Evolutionary conservation across 1,139 yeast species (phyloP), one percentile per base, ranked within the genome.

Genomic region (Yamadazyma conglobata): DNA sequence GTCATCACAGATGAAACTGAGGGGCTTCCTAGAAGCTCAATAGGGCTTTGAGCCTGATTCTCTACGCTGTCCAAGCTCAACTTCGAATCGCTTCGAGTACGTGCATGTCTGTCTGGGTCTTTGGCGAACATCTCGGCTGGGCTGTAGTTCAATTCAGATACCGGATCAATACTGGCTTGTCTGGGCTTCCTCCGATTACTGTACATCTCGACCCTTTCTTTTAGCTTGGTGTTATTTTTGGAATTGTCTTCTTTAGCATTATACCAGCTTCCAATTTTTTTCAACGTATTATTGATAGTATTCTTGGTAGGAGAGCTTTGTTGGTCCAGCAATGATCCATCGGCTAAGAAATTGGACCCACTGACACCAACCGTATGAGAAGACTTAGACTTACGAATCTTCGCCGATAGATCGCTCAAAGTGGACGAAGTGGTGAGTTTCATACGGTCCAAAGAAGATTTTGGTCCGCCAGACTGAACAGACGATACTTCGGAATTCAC

Each of bases 231-330:
- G 7, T 27, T 32, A n/a, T n/a, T n/a, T n/a, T n/a, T n/a, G n/a
- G n/a, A n/a, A 12, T 30, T 32, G 5, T 30, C 34, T 10, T 33
- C 39, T 21, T 30, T 33, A 10, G 30, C 27, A 14, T 28, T 34
- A 44, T 81, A 81, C 87, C 89, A 79, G 39, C 73, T 78, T 2
- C 84, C 85, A n/a, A 82, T 56, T 44, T 75, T 79, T 37, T 68
- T 73, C 29, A 79, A 31, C 2, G 48, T 44, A 17, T 43, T 42
- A 12, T 42, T 40, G 10, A 44, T 15, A 7, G 35, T 22, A 17
- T 10, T 28, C 34, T 14, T 32, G 14, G 31, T 27, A 11, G 12
- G 28, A 6, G 19, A 17, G 15, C 25, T 22, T 15, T 22, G 25
- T 15, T 28, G 25, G 19, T 49, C 56, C 5, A 47, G 31, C 5